Evolutionary conservation across 2,329 filamentous ascomycete genomes (phyloP).

Genomic region (Cercospora janseana): DNA sequence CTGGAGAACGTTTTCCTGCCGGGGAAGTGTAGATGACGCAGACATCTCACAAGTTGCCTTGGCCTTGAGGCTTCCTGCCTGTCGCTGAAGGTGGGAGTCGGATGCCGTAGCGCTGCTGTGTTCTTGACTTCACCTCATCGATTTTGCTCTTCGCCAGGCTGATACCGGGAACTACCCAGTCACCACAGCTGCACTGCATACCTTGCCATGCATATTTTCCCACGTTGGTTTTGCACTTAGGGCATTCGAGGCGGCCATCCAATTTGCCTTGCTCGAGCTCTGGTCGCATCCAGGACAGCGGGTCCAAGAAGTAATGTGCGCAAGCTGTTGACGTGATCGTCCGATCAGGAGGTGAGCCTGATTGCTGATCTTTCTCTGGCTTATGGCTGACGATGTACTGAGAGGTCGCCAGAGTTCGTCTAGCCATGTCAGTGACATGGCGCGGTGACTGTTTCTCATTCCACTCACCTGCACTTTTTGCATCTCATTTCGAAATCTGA

Average conservation of each 20-base stretch:
- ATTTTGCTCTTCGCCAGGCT: conserved; percentile 78
- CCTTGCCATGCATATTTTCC: conserved; percentile 97
- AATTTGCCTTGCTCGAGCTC: conserved; percentile 79
- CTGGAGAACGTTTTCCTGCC: not conserved
- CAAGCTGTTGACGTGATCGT: conserved; percentile 52
- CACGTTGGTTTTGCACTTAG: conserved; percentile 78
- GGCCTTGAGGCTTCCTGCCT: conserved; percentile 17
- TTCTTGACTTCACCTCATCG: conserved; percentile 59
- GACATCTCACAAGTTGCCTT: conserved; percentile 23
- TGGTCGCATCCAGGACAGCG: conserved; percentile 89
- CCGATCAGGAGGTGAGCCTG: conserved; percentile 15
- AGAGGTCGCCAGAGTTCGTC: conserved; percentile 61
- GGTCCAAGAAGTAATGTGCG: conserved; percentile 86
- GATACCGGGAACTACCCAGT: conserved; percentile 89
- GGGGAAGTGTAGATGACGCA: conserved; percentile 2
- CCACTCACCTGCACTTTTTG: conserved; percentile 76
- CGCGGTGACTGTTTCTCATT: not conserved
- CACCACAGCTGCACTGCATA: conserved; percentile 83
- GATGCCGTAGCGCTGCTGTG: conserved; percentile 35
- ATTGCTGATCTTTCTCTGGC: conserved; percentile 19
- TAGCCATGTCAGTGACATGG: conserved; percentile 32
- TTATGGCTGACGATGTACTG: conserved; percentile 67
- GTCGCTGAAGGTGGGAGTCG: conserved; percentile 35
- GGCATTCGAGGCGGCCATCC: conserved; percentile 81
- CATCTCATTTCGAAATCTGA: conserved; percentile 69